A percentile compares a stretch with the other conserved stretches of the same genome.
Evolutionary conservation across 176 grass and related monocot species (phyloP).

Genomic region (Aegilops tauschii): DNA sequence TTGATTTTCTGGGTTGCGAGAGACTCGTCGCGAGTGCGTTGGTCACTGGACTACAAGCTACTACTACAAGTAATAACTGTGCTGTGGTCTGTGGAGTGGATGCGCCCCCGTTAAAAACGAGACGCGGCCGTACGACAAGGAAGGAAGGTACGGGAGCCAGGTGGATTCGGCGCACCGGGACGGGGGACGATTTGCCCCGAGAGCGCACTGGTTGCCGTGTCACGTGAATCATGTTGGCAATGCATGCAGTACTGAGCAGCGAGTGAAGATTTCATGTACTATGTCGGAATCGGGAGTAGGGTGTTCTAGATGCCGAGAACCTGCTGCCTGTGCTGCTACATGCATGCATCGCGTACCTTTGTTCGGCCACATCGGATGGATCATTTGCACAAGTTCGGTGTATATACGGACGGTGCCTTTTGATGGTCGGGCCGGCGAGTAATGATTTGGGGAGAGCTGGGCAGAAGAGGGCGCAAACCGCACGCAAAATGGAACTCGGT

Average conservation of each 20-base stretch:
- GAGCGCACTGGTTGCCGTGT: background rate
- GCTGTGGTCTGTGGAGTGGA: background rate
- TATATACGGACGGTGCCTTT: background rate
- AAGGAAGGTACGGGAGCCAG: background rate
- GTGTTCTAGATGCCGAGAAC: background rate
- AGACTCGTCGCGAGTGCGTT: background rate
- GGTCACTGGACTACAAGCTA: background rate
- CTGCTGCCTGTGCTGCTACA: background rate
- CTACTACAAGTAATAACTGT: too few species aligned
- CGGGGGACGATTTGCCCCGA: background rate
- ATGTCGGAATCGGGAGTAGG: background rate
- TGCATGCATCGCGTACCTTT: background rate
- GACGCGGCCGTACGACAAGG: background rate
- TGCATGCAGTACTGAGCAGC: background rate
- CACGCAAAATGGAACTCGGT: background rate
- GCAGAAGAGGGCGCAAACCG: background rate
- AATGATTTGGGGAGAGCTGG: background rate
- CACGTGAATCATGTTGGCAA: slow-evolving; percentile 41
- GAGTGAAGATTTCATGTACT: background rate
- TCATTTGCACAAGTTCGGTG: background rate
- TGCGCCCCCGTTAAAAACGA: background rate
- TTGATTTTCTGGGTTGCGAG: background rate
- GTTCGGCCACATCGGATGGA: background rate
- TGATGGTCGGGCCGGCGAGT: too few species aligned
- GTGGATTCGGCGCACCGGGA: slow-evolving; percentile 21